Evolutionary conservation across 2,329 filamentous ascomycete genomes (phyloP), one percentile per base, ranked within the genome.

Genomic region (Xylaria sp.): DNA sequence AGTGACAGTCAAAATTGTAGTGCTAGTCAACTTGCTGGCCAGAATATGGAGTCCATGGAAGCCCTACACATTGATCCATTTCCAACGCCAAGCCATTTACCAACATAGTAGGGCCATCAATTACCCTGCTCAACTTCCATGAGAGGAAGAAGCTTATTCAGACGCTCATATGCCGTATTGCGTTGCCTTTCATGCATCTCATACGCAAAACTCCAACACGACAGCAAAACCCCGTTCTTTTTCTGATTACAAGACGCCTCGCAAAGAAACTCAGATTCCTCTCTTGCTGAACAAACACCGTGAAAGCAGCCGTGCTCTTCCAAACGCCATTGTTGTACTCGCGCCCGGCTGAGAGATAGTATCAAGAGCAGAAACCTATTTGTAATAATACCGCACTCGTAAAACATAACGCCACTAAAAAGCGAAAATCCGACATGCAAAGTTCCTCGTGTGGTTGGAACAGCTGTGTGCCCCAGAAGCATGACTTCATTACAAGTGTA

Each of bases 361-460:
- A 62, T 55, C 59, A 62, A 51, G 31, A 52, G 15, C n/a, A 55
- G 55, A 20, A 13, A 28, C 58, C 52, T 49, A 49, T 43, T 56
- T 20, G 54, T 56, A 60, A 48, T 12, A 70, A 69, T 43, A 51
- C 54, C 67, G 56, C 25, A 18, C 39, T 23, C 43, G 33, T 54
- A 49, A 59, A 65, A 62, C 51, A 66, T 66, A 69, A 72, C 64
- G 66, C 58, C 71, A 65, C 69, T 33, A 9, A 10, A 61, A 69
- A 69, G 57, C 65, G 70, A 65, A 71, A 67, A 58, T 71, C 67
- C 67, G 48, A 66, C 71, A 71, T 71, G 60, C 63, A 66, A 59
- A 67, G 58, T 56, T 68, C 59, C 43, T 62, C 54, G 59, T 74
- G 73, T 74, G 71, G 74, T 73, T 71, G 65, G 69, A 68, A 72